These are phyloP conservation scores for Rhododendron ferrugineum DNA, from an alignment of 148 eudicot species.

Conservation along the genomic window DNA sequence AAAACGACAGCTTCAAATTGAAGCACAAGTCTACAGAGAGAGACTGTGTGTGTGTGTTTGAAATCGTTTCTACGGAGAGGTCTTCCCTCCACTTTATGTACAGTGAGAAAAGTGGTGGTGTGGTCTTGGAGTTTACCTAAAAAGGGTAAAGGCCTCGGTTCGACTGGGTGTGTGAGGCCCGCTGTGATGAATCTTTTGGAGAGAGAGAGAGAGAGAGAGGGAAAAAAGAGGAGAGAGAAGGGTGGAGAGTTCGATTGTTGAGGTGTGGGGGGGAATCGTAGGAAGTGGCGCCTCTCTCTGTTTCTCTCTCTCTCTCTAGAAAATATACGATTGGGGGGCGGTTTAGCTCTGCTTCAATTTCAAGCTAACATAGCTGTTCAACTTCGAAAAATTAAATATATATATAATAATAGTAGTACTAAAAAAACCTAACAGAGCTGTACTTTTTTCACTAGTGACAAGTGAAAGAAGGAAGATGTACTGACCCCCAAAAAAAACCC, in stretches of 20 bases:
- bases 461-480: background rate
- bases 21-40: conserved; percentile 35
- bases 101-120: conserved; percentile 6
- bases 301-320: background rate
- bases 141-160: background rate
- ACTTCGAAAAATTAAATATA: background rate
- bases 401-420: background rate
- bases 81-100: conserved; percentile 27
- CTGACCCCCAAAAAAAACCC: background rate
- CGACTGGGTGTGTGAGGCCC: background rate
- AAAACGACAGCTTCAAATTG: conserved; percentile 57
- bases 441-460: background rate
- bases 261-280: background rate
- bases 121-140: background rate
- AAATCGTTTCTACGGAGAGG: conserved; percentile 4
- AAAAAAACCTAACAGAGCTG: background rate
- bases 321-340: background rate
- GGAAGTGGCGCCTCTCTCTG: background rate
- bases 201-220: background rate
- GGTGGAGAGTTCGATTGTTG: background rate
- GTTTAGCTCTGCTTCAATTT: conserved; percentile 1
- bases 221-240: background rate
- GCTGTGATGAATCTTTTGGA: background rate
- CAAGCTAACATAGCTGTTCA: conserved; percentile 1
- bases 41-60: conserved; percentile 4